Conservation (phyloP, 2,329 filamentous ascomycete genomes). For the Botrytis elliptica region DNA sequence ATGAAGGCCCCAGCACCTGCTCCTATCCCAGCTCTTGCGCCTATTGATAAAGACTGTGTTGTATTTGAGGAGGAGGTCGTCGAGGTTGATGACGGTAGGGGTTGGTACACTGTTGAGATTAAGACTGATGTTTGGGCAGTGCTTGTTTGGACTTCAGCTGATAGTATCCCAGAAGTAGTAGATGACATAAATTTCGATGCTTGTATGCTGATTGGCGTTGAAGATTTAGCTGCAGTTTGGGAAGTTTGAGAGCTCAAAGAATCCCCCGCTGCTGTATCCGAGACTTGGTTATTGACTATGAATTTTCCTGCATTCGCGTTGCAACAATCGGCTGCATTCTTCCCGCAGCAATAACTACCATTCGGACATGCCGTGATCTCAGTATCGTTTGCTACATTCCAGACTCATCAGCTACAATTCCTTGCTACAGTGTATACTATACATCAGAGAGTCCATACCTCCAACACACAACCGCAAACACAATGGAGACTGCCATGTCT, state of each 20-base stretch:
- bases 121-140: background rate
- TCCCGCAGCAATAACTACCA: conserved; percentile 20
- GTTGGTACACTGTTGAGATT: conserved; percentile 4
- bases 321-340: conserved; percentile 12
- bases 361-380: conserved; percentile 13
- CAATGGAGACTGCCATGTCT: conserved; percentile 18
- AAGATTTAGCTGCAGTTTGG: background rate
- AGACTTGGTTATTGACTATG: conserved; percentile 18
- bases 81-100: background rate
- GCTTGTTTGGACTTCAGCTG: background rate
- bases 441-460: background rate
- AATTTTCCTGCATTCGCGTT: conserved; percentile 6
- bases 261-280: background rate
- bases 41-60: background rate
- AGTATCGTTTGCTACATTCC: conserved; percentile 14
- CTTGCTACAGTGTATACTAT: background rate
- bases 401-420: background rate
- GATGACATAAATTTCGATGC: too few species aligned
- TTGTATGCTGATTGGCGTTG: background rate
- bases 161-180: background rate
- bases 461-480: conserved; percentile 18
- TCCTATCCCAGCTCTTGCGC: background rate
- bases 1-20: background rate
- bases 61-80: background rate
- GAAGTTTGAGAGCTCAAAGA: background rate